Evolutionary conservation across 768 basidiomycete species (phyloP).

Genomic region (Mycena chlorophos): DNA sequence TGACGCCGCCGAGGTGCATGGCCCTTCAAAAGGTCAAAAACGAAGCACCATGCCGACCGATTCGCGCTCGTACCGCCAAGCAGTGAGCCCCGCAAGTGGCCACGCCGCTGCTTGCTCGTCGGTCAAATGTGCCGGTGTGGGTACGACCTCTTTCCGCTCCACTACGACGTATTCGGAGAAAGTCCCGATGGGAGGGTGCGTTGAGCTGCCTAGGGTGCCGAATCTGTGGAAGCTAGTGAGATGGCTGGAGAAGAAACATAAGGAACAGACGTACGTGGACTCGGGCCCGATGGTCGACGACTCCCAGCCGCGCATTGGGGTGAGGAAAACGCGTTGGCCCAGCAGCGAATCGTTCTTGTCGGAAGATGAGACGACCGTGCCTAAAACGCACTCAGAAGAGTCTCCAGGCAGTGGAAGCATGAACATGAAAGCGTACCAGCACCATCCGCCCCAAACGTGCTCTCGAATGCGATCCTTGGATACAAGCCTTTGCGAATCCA

Average conservation of each 20-base stretch:
- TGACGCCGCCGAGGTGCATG: constrained; percentile 44
- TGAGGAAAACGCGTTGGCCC: constrained; percentile 69
- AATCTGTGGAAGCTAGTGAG: constrained; percentile 41
- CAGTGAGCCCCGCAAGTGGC: constrained; percentile 77
- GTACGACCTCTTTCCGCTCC: constrained; percentile 65
- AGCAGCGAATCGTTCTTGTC: constrained; percentile 57
- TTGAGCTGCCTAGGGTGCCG: constrained; percentile 63
- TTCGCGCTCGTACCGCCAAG: constrained; percentile 66
- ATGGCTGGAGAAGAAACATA: constrained; percentile 4
- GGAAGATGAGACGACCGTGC: constrained; percentile 60
- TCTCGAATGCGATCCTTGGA: constrained; percentile 59
- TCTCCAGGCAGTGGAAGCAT: background rate
- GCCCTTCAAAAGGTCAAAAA: background rate
- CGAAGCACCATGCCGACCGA: background rate
- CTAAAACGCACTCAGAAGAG: constrained; percentile 33
- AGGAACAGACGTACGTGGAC: constrained; percentile 43
- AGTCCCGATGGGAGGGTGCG: constrained; percentile 59
- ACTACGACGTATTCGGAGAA: constrained; percentile 78
- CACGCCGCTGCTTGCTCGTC: constrained; percentile 73
- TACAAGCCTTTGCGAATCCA: constrained; percentile 75
- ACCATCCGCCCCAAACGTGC: constrained; percentile 69
- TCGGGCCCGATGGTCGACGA: constrained; percentile 65
- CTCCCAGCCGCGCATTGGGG: constrained; percentile 78
- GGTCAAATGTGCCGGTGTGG: constrained; percentile 63
- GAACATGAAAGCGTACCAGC: constrained; percentile 49